Conservation (phyloP, 306 rosid species). For the Lablab purpureus region DNA sequence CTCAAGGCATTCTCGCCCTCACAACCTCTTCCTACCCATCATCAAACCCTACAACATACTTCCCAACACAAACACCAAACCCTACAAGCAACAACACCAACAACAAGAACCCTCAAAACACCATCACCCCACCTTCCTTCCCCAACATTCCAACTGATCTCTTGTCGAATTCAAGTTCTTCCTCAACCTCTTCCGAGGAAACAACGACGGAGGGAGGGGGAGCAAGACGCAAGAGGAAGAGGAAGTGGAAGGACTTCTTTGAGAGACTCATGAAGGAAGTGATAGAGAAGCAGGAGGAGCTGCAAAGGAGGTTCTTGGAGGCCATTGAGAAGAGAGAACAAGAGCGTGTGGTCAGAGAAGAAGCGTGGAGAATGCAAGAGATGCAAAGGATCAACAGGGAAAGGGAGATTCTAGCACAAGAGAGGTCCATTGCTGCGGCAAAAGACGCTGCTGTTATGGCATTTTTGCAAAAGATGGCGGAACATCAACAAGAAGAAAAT, state of each 20-base stretch:
- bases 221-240: constrained; percentile 62
- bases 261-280: constrained; percentile 81
- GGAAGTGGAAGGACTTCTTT: constrained; percentile 93
- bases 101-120: constrained; percentile 14
- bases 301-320: constrained; percentile 80
- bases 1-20: constrained; percentile 52
- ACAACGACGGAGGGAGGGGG: constrained; percentile 43
- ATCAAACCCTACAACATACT: constrained; percentile 51
- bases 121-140: constrained; percentile 40
- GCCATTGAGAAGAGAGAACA: constrained; percentile 81
- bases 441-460: constrained; percentile 84
- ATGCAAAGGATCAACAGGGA: constrained; percentile 70
- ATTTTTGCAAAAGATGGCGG: constrained; percentile 78
- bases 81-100: constrained; percentile 25
- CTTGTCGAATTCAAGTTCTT: constrained; percentile 66
- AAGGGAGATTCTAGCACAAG: constrained; percentile 76
- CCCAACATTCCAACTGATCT: constrained; percentile 50
- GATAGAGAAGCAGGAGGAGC: constrained; percentile 77
- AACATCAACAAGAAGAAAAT: constrained; percentile 49
- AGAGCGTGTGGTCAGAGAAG: constrained; percentile 70
- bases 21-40: constrained; percentile 45
- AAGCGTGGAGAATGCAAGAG: constrained; percentile 86
- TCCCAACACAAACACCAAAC: constrained; percentile 48
- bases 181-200: constrained; percentile 77
- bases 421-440: constrained; percentile 69